Evolutionary conservation across 306 rosid species (phyloP).

Genomic region (Cucumis melo): DNA sequence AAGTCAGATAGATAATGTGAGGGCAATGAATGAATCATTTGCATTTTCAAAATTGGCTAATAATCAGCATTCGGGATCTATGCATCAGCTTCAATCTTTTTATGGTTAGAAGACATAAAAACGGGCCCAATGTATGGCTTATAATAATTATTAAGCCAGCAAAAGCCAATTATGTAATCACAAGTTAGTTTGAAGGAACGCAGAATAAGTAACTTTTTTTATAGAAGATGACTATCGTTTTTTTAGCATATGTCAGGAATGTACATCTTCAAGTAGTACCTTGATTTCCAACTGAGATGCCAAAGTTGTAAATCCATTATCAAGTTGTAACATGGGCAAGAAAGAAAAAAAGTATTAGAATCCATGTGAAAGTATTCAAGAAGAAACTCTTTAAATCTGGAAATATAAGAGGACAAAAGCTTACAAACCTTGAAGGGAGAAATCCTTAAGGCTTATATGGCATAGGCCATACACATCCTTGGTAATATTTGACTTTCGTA

Average conservation of each 20-base stretch:
- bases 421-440: constrained; percentile 76
- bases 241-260: neutral
- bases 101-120: neutral
- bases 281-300: constrained; percentile 72
- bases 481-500: constrained; percentile 44
- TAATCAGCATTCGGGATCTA: neutral
- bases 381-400: neutral
- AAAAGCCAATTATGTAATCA: neutral
- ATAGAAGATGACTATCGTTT: neutral
- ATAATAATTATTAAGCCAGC: neutral
- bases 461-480: constrained; percentile 65
- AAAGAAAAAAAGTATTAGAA: constrained; percentile 21
- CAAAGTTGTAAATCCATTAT: constrained; percentile 19
- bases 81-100: neutral
- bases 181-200: neutral
- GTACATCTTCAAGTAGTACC: constrained; percentile 30
- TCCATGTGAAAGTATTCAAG: constrained; percentile 2
- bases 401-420: neutral
- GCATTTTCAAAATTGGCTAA: neutral
- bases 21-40: neutral
- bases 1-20: neutral
- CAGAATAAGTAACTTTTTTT: neutral
- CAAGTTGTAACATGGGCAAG: constrained; percentile 14
- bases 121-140: neutral
- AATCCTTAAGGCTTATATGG: constrained; percentile 81